A percentile compares a stretch with the other conserved stretches of the same genome.
phyloP scores from a whole-genome alignment of 2,329 filamentous ascomycete species.

The Pseudohalonectria lignicola region DNA sequence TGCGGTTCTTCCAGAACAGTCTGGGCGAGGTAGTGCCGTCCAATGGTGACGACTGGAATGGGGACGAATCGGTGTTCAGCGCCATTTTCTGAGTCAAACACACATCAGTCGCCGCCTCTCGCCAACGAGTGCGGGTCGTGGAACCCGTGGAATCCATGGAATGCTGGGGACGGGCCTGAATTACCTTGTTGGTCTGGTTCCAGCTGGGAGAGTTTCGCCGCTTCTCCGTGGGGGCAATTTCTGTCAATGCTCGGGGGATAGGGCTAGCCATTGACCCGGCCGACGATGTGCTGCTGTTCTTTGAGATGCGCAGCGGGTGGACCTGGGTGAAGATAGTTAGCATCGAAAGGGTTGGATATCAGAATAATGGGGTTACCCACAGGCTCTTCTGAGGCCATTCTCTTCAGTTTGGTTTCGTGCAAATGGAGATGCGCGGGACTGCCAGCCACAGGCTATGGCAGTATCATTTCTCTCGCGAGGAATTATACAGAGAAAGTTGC shows the following conservation, averaged over 20 bases:
- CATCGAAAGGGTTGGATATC: not conserved
- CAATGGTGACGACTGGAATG: conserved; percentile 75
- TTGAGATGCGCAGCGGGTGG: conserved; percentile 71
- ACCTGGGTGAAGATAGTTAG: conserved; percentile 34
- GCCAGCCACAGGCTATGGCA: not conserved
- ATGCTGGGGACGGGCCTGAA: conserved; percentile 8
- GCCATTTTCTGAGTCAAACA: conserved; percentile 46
- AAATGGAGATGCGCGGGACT: not conserved
- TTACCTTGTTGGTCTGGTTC: conserved; percentile 66
- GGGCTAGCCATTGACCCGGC: conserved; percentile 49
- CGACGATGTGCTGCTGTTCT: conserved; percentile 51
- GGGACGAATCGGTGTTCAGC: conserved; percentile 64
- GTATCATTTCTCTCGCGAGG: not conserved
- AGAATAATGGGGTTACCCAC: conserved; percentile 1
- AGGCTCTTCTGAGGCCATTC: conserved; percentile 5
- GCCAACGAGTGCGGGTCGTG: conserved; percentile 1
- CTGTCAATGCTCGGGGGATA: conserved; percentile 67
- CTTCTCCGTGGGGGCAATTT: conserved; percentile 77
- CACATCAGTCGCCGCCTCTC: conserved; percentile 4
- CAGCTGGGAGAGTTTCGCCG: conserved; percentile 89
- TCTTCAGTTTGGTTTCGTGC: not conserved
- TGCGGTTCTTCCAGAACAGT: conserved; percentile 79
- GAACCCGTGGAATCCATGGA: not conserved
- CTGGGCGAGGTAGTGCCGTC: conserved; percentile 62
- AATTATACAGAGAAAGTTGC: not conserved